Conservation (phyloP, 2,329 filamentous ascomycete genomes). For the Davidsoniella virescens region DNA sequence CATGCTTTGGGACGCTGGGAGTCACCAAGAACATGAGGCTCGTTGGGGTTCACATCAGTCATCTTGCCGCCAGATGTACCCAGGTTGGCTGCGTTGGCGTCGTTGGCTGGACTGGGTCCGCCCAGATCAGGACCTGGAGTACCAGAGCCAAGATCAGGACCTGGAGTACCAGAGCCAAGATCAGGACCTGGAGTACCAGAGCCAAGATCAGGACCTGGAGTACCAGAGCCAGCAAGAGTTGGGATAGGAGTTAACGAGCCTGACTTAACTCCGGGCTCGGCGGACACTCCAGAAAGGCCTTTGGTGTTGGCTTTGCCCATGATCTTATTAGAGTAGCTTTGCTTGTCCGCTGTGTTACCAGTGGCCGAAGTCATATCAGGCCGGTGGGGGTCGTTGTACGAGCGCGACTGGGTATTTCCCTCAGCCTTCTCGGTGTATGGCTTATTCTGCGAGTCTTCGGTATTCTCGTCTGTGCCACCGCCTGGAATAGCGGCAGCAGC, state of each 20-base stretch:
- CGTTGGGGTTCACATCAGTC: slow-evolving; percentile 8
- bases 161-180: neutral
- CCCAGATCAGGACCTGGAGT: neutral
- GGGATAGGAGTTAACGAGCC: neutral
- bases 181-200: neutral
- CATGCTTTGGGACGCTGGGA: slow-evolving; percentile 7
- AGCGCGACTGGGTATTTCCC: neutral
- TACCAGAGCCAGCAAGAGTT: neutral
- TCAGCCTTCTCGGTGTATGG: neutral
- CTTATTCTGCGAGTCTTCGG: neutral
- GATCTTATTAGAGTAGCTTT: neutral
- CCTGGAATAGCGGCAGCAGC: slow-evolving; percentile 7
- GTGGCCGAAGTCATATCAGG: neutral
- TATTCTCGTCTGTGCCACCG: neutral
- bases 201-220: neutral
- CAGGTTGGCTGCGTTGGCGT: neutral
- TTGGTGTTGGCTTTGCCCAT: neutral
- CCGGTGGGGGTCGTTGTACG: neutral
- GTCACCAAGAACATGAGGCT: slow-evolving; percentile 8
- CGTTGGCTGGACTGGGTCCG: neutral
- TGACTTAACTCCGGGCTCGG: neutral
- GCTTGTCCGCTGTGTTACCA: too few relatives aligned
- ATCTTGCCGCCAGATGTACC: neutral
- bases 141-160: neutral
- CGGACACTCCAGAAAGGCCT: neutral